phyloP scores from a whole-genome alignment of 345 rosid species.

The Salix koriyanagi region DNA sequence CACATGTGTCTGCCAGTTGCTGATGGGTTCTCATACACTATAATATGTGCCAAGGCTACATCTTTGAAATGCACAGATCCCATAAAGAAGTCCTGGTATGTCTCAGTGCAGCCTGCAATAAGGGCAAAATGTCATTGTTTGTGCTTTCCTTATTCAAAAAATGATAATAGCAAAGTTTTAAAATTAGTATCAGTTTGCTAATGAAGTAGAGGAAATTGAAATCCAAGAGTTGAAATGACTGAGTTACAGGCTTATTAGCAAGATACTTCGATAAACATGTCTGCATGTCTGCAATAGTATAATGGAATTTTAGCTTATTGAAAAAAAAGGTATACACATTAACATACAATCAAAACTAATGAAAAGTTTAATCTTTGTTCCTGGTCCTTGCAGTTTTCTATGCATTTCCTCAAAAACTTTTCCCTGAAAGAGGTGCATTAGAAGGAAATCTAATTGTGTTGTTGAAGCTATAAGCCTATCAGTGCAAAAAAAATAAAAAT shows the following conservation, averaged over 20 bases:
- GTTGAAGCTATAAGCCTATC: neutral
- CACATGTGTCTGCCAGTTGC: conserved; percentile 85
- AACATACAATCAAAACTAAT: neutral
- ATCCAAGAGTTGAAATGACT: neutral
- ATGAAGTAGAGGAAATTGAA: neutral
- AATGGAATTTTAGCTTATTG: neutral
- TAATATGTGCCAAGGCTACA: conserved; percentile 77
- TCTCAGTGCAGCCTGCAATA: conserved; percentile 76
- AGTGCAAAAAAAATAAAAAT: too few species aligned
- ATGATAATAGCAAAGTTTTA: neutral
- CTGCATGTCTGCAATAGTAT: neutral
- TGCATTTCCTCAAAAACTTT: too few species aligned
- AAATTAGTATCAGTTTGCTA: neutral
- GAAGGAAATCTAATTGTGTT: neutral
- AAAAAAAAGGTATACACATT: neutral
- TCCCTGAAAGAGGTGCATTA: neutral
- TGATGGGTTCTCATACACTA: conserved; percentile 75
- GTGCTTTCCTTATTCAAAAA: neutral
- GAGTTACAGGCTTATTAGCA: neutral
- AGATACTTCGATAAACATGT: neutral
- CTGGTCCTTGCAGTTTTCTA: too few species aligned
- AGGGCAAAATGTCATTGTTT: neutral
- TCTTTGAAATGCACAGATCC: conserved; percentile 92
- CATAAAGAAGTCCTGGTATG: conserved; percentile 68
- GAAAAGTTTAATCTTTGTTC: neutral